These are phyloP conservation scores for Aeschynomene evenia DNA, from an alignment of 306 rosid species.

Conservation along the genomic window DNA sequence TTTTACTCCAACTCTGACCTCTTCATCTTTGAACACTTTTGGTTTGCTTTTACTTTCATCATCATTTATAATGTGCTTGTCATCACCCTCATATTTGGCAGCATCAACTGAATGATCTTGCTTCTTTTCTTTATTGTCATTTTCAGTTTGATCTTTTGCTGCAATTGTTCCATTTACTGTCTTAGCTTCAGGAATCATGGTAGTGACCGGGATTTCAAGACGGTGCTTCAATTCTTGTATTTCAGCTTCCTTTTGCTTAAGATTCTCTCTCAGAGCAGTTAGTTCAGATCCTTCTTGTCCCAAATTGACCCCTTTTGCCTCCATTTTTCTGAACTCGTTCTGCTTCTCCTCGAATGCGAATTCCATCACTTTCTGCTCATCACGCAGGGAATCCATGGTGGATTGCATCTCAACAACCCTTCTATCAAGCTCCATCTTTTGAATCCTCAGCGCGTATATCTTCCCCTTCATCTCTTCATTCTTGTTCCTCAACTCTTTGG, in stretches of 20 bases:
- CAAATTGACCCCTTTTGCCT: slow-evolving; percentile 20
- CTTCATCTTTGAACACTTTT: slow-evolving; percentile 14
- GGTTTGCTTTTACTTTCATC: slow-evolving; percentile 29
- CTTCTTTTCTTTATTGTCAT: slow-evolving; percentile 15
- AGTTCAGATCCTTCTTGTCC: slow-evolving; percentile 33
- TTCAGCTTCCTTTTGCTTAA: slow-evolving; percentile 67
- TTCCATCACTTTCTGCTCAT: slow-evolving; percentile 67
- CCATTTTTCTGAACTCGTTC: slow-evolving; percentile 53
- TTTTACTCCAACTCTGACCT: slow-evolving; percentile 16
- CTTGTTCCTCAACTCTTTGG: slow-evolving; percentile 58
- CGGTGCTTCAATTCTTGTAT: slow-evolving; percentile 54
- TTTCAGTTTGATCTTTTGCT: slow-evolving; percentile 22
- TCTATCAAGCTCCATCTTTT: slow-evolving; percentile 78
- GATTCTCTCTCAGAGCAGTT: slow-evolving; percentile 41
- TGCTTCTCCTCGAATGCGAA: slow-evolving; percentile 63
- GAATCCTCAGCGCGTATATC: slow-evolving; percentile 50
- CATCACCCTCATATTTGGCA: background rate
- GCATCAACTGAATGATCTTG: slow-evolving; percentile 22
- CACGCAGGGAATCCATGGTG: slow-evolving; percentile 62
- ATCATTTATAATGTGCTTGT: slow-evolving; percentile 22
- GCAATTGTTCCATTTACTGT: slow-evolving; percentile 27
- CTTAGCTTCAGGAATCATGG: slow-evolving; percentile 23
- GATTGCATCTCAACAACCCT: slow-evolving; percentile 65
- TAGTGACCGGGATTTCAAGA: slow-evolving; percentile 39
- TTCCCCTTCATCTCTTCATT: slow-evolving; percentile 62